A percentile compares a stretch with the other conserved stretches of the same genome.
Conservation (phyloP, 257 asterid species). For the Prunella vulgaris region DNA sequence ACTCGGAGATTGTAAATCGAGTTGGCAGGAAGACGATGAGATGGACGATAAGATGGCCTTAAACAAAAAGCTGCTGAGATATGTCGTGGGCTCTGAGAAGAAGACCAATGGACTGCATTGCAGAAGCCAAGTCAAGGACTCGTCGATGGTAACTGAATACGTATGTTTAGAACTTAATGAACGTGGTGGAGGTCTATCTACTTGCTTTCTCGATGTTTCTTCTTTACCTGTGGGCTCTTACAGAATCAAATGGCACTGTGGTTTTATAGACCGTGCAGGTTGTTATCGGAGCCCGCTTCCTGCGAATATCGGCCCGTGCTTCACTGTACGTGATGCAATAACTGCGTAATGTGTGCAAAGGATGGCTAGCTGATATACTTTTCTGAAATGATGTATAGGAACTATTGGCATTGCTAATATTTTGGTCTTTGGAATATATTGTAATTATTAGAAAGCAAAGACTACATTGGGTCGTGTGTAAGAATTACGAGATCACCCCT, state of each 20-base stretch:
- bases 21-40: constrained; percentile 34
- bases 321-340: constrained; percentile 26
- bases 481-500: neutral
- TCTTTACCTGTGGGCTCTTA: constrained; percentile 56
- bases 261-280: constrained; percentile 55
- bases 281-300: constrained; percentile 70
- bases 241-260: constrained; percentile 69
- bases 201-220: constrained; percentile 72
- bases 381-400: neutral
- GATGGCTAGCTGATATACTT: neutral
- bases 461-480: neutral
- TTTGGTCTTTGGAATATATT: neutral
- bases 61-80: constrained; percentile 43
- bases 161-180: constrained; percentile 45
- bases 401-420: neutral
- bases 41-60: constrained; percentile 38
- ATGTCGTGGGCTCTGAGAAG: constrained; percentile 33
- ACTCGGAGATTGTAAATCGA: constrained; percentile 20
- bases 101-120: constrained; percentile 7
- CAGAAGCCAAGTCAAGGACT: constrained; percentile 16
- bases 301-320: constrained; percentile 41
- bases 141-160: constrained; percentile 30
- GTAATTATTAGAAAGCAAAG: neutral
- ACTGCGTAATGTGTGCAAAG: neutral
- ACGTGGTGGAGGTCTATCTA: constrained; percentile 73